Base-by-base conservation (phyloP, 257 asterid genomes). In the Nicotiana obtusifolia region DNA sequence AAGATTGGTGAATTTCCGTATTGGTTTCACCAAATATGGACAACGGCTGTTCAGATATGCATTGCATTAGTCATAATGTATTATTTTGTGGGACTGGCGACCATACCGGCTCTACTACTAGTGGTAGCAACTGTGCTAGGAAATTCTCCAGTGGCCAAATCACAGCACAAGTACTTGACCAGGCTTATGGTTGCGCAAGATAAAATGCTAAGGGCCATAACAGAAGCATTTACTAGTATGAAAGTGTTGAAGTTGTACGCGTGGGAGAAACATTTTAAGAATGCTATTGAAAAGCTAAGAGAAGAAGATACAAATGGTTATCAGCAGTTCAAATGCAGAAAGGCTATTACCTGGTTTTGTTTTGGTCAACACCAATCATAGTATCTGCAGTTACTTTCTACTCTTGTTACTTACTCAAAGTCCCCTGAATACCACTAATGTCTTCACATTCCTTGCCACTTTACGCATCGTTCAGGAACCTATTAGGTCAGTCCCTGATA, bases 381-480 rank as follows among this genome's bases (percentile, higher is more conserved):
- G 88, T 86, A 41, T 86, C 91, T 0, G 84, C 84, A 14, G 82
- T 84, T 77, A 86, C 88, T 68, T 88, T 88, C 80, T 83, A 88
- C 78, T 67, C 87, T 5, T 88, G 88, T 19, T 86, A 77, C 64
- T 73, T 77, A 17, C 84, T 88, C 49, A 56, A 77, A 53, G 78
- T 86, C 67, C 85, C 16, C 76, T 86, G n/a, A 80, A 62, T 80
- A 81, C 88, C 14, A 81, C 81, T 31, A 88, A 84, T 64, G 88
- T 81, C 22, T 88, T 88, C 82, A 86, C 84, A 1, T 84, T 88
- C 80, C 83, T 88, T 16, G 87, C 89, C 22, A 84, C 87, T 71
- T 57, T 88, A 61, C 86, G 89, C 47, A 77, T 88, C 4, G 86
- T 88, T 44, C 89, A 86, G 81, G 89, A 88, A 33, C 90, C 90